Evolutionary conservation across 2,329 filamentous ascomycete species (phyloP).

Genomic region (Penicillium janthinellum): DNA sequence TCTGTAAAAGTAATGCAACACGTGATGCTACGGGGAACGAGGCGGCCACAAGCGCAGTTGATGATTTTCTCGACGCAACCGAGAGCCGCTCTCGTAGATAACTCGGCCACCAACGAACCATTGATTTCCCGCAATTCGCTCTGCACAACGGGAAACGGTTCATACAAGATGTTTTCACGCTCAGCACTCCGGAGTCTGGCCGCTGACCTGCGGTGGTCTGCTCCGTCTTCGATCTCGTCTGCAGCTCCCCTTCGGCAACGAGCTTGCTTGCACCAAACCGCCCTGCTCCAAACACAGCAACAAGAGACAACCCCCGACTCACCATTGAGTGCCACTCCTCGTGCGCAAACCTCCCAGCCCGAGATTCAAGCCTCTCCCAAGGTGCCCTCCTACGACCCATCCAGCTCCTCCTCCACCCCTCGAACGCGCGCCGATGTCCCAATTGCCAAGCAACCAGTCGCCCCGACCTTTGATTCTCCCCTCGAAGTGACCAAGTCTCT

Average conservation of each 20-base stretch:
- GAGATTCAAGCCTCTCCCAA: constrained; percentile 13
- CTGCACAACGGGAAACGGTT: constrained; percentile 13
- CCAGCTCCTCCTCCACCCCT: constrained; percentile 18
- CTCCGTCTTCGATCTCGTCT: constrained; percentile 24
- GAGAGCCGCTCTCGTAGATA: constrained; percentile 14
- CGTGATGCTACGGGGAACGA: constrained; percentile 33
- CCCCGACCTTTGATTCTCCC: constrained; percentile 40
- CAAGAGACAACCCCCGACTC: constrained; percentile 32
- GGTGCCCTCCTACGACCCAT: constrained; percentile 12
- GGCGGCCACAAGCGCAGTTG: constrained; percentile 33
- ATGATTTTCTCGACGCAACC: constrained; percentile 38
- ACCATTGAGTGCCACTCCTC: constrained; percentile 30
- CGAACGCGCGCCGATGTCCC: constrained; percentile 31
- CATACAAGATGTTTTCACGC: constrained; percentile 40
- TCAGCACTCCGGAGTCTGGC: constrained; percentile 35
- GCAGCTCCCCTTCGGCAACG: constrained; percentile 36
- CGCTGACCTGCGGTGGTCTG: constrained; percentile 30
- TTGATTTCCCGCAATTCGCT: constrained; percentile 15
- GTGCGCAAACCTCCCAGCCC: constrained; percentile 29
- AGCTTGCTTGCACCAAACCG: constrained; percentile 46
- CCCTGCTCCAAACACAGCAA: constrained; percentile 27
- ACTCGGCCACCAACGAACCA: constrained; percentile 14
- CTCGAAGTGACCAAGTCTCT: constrained; percentile 46
- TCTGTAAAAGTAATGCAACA: constrained; percentile 12
- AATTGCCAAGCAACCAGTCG: constrained; percentile 38